Conservation (phyloP, 805 yeast genomes). For the Yamadazyma scolyti region DNA sequence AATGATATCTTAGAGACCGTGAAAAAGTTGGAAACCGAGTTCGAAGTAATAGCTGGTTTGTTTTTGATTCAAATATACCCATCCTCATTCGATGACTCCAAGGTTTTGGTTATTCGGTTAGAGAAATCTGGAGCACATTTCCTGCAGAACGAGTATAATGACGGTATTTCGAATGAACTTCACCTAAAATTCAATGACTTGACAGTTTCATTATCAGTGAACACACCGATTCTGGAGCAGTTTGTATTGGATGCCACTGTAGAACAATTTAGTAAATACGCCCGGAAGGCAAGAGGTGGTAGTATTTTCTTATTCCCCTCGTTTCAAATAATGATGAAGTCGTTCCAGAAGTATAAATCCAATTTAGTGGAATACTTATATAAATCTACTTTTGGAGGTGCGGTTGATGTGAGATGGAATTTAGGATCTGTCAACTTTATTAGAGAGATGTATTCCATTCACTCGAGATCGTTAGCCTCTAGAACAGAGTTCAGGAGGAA, state of each 20-base stretch:
- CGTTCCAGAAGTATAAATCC: slow-evolving; percentile 55
- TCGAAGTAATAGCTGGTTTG: slow-evolving; percentile 58
- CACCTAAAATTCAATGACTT: slow-evolving; percentile 61
- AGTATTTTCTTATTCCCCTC: slow-evolving; percentile 77
- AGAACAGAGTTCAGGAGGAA: slow-evolving; percentile 39
- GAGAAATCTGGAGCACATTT: slow-evolving; percentile 54
- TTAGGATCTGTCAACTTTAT: slow-evolving; percentile 87
- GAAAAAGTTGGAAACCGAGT: slow-evolving; percentile 57
- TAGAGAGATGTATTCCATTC: slow-evolving; percentile 88
- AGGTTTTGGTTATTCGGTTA: slow-evolving; percentile 62
- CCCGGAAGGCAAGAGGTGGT: slow-evolving; percentile 70
- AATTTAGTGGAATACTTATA: slow-evolving; percentile 63
- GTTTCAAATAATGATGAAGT: slow-evolving; percentile 68
- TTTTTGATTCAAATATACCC: slow-evolving; percentile 73
- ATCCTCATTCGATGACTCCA: slow-evolving; percentile 71
- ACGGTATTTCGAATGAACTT: slow-evolving; percentile 52
- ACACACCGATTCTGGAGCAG: slow-evolving; percentile 49
- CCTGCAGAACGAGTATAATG: slow-evolving; percentile 43
- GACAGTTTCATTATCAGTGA: slow-evolving; percentile 63
- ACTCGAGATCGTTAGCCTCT: slow-evolving; percentile 66
- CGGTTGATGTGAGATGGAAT: slow-evolving; percentile 91
- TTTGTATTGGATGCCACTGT: slow-evolving; percentile 44
- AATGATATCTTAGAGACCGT: slow-evolving; percentile 27
- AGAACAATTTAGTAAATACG: slow-evolving; percentile 51
- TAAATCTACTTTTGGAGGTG: slow-evolving; percentile 77